Evolutionary conservation across 2,329 filamentous ascomycete genomes (phyloP).

Genomic region (Phialophora macrospora): DNA sequence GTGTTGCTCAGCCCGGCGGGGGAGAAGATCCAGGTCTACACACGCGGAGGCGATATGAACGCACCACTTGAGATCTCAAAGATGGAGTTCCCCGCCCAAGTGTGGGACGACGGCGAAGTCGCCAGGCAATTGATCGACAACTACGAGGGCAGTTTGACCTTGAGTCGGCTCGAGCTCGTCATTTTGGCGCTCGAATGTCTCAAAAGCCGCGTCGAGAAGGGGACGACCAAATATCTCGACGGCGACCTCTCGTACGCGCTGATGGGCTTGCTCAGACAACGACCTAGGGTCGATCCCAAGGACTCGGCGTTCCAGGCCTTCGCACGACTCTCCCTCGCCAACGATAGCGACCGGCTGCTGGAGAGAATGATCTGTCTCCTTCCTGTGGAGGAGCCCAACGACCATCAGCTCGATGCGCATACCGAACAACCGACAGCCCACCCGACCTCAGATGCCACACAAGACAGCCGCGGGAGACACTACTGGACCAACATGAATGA

Average conservation of each 20-base stretch:
- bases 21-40: slow-evolving; percentile 44
- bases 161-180: slow-evolving; percentile 51
- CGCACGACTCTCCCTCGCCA: slow-evolving; percentile 53
- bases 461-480: slow-evolving; percentile 29
- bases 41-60: slow-evolving; percentile 40
- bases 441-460: background rate
- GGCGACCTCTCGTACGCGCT: slow-evolving; percentile 54
- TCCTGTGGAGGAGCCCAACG: slow-evolving; percentile 36
- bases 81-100: slow-evolving; percentile 48
- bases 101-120: slow-evolving; percentile 49
- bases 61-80: slow-evolving; percentile 44
- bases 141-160: slow-evolving; percentile 50
- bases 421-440: background rate
- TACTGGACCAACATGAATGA: slow-evolving; percentile 41
- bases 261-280: slow-evolving; percentile 52
- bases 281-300: slow-evolving; percentile 47
- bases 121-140: slow-evolving; percentile 54
- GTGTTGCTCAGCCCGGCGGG: slow-evolving; percentile 45
- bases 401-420: background rate
- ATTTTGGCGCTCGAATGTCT: slow-evolving; percentile 50
- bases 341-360: slow-evolving; percentile 53
- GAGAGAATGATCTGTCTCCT: slow-evolving; percentile 54
- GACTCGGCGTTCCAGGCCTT: slow-evolving; percentile 57
- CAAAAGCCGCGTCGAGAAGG: slow-evolving; percentile 41
- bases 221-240: slow-evolving; percentile 45